These are phyloP conservation scores for Eucalyptus pumila DNA, from an alignment of 345 rosid species.

Conservation along the genomic window DNA sequence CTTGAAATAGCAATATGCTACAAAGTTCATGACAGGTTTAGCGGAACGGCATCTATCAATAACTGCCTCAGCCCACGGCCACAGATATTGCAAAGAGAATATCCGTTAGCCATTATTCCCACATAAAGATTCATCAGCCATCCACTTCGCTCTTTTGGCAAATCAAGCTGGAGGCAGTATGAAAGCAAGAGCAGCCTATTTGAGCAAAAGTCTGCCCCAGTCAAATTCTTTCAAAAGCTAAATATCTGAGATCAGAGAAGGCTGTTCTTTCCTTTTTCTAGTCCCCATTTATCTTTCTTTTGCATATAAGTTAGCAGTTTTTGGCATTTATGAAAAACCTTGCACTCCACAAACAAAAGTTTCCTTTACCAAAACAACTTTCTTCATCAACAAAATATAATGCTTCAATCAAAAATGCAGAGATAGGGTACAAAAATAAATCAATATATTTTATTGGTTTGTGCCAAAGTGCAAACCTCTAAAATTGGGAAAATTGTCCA, in stretches of 20 bases:
- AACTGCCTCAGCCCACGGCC: background rate
- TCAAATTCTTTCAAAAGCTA: background rate
- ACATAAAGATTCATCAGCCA: background rate
- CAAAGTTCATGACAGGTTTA: background rate
- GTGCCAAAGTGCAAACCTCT: background rate
- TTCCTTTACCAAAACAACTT: background rate
- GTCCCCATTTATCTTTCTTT: background rate
- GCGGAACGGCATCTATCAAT: background rate
- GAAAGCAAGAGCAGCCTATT: background rate
- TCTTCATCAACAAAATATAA: background rate
- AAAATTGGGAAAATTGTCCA: background rate
- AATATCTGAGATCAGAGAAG: background rate
- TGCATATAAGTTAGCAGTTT: background rate
- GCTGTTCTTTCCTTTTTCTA: background rate
- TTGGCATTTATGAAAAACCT: background rate
- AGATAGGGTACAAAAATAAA: background rate
- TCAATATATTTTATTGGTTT: background rate
- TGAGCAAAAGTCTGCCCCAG: background rate
- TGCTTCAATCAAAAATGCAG: background rate
- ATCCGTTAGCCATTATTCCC: background rate
- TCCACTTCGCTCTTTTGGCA: background rate
- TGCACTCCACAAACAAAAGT: background rate
- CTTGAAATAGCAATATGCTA: background rate
- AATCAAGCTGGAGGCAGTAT: background rate
- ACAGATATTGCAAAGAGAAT: background rate